These are phyloP conservation scores for Westerdykella aurantiaca DNA, from an alignment of 2,329 filamentous ascomycete species.

Conservation along the genomic window DNA sequence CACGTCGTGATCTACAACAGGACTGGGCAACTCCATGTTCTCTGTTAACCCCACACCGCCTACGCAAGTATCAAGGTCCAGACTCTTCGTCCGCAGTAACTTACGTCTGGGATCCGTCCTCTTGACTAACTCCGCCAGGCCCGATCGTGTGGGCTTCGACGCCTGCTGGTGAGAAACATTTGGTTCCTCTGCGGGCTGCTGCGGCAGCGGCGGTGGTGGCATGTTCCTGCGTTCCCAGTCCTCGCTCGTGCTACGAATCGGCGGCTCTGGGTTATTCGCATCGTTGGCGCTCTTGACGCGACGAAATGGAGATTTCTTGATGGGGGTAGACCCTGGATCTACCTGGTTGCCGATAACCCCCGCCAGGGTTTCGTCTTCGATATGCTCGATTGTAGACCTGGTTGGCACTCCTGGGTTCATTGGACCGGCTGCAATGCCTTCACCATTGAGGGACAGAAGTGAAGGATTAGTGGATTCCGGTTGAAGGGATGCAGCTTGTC, in stretches of 20 bases:
- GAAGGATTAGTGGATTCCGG: too few relatives aligned
- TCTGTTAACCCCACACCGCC: conserved; percentile 6
- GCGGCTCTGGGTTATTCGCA: conserved; percentile 19
- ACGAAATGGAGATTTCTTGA: conserved; percentile 8
- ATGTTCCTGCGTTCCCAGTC: conserved; percentile 28
- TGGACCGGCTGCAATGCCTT: too few relatives aligned
- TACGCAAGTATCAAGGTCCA: conserved; percentile 19
- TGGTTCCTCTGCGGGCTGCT: neutral
- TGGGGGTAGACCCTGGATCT: too few relatives aligned
- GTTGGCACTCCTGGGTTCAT: too few relatives aligned
- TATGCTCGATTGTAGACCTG: too few relatives aligned
- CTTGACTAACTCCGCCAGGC: conserved; percentile 23
- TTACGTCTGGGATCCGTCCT: conserved; percentile 27
- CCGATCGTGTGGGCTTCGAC: conserved; percentile 9
- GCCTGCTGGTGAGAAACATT: too few relatives aligned
- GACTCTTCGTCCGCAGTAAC: conserved; percentile 24
- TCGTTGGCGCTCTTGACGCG: conserved; percentile 31
- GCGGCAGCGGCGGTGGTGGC: neutral
- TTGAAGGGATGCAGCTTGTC: too few relatives aligned
- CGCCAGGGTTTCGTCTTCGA: too few relatives aligned
- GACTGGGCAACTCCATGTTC: conserved; percentile 16
- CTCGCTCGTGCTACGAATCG: conserved; percentile 12
- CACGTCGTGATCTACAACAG: conserved; percentile 48
- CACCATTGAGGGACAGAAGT: too few relatives aligned
- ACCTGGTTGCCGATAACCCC: too few relatives aligned